Conservation (phyloP, 2,329 filamentous ascomycete genomes). For the Orbilia ellipsospora region DNA sequence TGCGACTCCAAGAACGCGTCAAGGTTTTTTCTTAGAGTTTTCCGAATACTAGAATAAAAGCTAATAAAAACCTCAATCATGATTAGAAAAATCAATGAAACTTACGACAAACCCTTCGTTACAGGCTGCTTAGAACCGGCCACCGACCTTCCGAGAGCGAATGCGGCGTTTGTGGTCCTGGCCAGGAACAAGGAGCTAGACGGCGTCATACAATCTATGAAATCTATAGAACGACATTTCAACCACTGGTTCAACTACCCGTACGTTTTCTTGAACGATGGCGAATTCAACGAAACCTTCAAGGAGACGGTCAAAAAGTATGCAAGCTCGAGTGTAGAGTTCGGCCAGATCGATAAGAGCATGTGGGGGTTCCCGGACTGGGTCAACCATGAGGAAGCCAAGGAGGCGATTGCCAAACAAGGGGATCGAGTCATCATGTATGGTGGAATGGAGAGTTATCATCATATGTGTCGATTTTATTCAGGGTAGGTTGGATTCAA, state of each 20-base stretch:
- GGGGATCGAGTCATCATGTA: constrained; percentile 99
- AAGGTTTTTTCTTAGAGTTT: background rate
- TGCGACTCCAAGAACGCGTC: constrained; percentile 11
- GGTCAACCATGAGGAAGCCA: constrained; percentile 91
- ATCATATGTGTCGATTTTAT: constrained; percentile 99
- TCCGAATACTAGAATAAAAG: constrained; percentile 7
- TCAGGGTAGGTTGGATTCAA: constrained; percentile 75
- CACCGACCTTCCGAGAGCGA: constrained; percentile 84
- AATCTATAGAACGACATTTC: constrained; percentile 98
- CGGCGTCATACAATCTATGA: constrained; percentile 94
- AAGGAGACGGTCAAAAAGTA: constrained; percentile 88
- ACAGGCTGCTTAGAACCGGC: constrained; percentile 81
- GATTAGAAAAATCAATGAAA: constrained; percentile 90
- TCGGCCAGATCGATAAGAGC: constrained; percentile 87
- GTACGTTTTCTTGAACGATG: constrained; percentile 98
- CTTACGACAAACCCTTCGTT: constrained; percentile 95
- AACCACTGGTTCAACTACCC: constrained; percentile 99
- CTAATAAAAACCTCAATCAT: constrained; percentile 33
- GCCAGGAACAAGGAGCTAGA: constrained; percentile 96
- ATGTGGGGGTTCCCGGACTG: constrained; percentile 99
- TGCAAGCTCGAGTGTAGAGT: constrained; percentile 87
- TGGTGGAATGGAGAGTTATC: constrained; percentile 97
- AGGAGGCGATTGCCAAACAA: constrained; percentile 95
- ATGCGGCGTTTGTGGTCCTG: constrained; percentile 94
- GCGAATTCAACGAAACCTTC: constrained; percentile 94